Conservation (phyloP, 2,329 filamentous ascomycete genomes). For the Penicillium italicum region DNA sequence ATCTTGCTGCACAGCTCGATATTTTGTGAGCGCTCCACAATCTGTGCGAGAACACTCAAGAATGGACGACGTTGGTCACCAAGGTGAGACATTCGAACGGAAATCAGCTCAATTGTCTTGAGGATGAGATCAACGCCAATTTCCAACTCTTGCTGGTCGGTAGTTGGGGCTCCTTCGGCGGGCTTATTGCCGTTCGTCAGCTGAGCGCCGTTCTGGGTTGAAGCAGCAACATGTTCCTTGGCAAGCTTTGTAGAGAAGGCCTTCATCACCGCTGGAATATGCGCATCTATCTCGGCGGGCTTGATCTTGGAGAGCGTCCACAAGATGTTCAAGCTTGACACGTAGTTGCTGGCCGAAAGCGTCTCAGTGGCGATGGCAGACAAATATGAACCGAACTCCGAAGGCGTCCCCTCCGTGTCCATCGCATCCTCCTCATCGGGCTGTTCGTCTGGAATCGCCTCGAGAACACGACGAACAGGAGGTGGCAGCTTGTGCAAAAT, state of each 20-base stretch:
- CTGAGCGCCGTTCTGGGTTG: conserved; percentile 48
- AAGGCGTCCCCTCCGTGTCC: conserved; percentile 70
- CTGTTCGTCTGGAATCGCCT: conserved; percentile 77
- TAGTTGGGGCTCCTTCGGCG: conserved; percentile 42
- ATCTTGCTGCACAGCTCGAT: conserved; percentile 87
- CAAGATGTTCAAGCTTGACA: conserved; percentile 85
- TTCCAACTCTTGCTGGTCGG: conserved; percentile 71
- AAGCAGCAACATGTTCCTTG: conserved; percentile 81
- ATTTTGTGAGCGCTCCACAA: conserved; percentile 93
- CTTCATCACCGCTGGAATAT: conserved; percentile 86
- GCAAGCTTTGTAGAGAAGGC: conserved; percentile 87
- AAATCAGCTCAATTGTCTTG: conserved; percentile 90
- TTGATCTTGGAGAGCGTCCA: conserved; percentile 87
- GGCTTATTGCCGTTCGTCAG: conserved; percentile 40
- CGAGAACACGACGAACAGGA: conserved; percentile 75
- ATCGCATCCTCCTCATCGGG: conserved; percentile 80
- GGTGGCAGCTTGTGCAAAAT: conserved; percentile 69
- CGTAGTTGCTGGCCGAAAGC: conserved; percentile 73
- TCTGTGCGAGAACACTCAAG: conserved; percentile 86
- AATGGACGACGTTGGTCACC: conserved; percentile 90
- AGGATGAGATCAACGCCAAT: conserved; percentile 89
- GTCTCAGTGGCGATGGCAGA: conserved; percentile 85
- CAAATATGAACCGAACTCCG: conserved; percentile 81
- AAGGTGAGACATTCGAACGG: conserved; percentile 85
- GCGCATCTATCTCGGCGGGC: conserved; percentile 81